Evolutionary conservation across 1,139 yeast genomes (phyloP).

Genomic region (Candida glucosophila): DNA sequence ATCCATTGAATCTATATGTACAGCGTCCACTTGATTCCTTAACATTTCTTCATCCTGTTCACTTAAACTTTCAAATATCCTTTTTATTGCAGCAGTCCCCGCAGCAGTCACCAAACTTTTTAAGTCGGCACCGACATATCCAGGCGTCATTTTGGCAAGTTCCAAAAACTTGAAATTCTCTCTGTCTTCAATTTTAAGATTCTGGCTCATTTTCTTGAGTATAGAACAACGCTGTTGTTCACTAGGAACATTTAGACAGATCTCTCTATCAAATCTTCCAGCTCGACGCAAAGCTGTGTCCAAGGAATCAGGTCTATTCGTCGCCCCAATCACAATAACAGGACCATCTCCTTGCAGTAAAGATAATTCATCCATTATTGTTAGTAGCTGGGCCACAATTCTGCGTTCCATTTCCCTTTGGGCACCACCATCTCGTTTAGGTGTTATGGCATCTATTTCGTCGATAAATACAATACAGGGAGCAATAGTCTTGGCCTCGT

Average conservation of each 20-base stretch:
- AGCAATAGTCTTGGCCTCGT: slow-evolving; percentile 83
- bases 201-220: slow-evolving; percentile 61
- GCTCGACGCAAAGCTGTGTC: slow-evolving; percentile 43
- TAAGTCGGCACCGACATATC: slow-evolving; percentile 96
- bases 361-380: slow-evolving; percentile 89
- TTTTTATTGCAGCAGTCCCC: slow-evolving; percentile 87
- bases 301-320: slow-evolving; percentile 41
- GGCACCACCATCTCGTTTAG: slow-evolving; percentile 92
- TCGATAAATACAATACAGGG: slow-evolving; percentile 92
- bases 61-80: slow-evolving; percentile 58
- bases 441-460: slow-evolving; percentile 96
- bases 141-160: slow-evolving; percentile 91
- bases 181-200: slow-evolving; percentile 54
- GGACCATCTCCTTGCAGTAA: slow-evolving; percentile 88
- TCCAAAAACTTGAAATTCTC: slow-evolving; percentile 54
- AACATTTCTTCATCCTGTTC: slow-evolving; percentile 23
- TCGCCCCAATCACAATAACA: slow-evolving; percentile 49
- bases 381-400: slow-evolving; percentile 88
- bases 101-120: slow-evolving; percentile 93
- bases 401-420: slow-evolving; percentile 98
- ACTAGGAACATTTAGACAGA: slow-evolving; percentile 78
- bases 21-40: slow-evolving; percentile 6
- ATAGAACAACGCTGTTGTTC: slow-evolving; percentile 76
- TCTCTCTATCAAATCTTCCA: slow-evolving; percentile 42
- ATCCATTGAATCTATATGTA: slow-evolving; percentile 29